These are phyloP conservation scores for Termitomyces titanicus DNA, from an alignment of 768 basidiomycete genomes.

Conservation along the genomic window DNA sequence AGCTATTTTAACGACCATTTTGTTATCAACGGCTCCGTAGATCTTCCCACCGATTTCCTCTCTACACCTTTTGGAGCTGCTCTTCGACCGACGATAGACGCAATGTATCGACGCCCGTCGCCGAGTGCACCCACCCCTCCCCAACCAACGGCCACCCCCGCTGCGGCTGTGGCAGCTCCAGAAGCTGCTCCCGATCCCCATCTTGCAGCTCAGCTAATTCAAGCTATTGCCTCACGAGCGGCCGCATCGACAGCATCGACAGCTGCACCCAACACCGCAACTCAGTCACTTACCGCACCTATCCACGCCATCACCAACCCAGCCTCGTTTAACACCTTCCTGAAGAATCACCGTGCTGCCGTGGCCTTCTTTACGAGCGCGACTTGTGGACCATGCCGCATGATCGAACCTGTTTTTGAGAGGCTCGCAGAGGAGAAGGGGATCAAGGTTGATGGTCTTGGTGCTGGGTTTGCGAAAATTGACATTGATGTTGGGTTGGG, in stretches of 20 bases:
- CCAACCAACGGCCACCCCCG: conserved; percentile 19
- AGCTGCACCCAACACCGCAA: conserved; percentile 24
- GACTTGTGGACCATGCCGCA: conserved; percentile 73
- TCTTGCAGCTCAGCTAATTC: conserved; percentile 50
- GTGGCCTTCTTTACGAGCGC: conserved; percentile 81
- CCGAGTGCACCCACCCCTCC: conserved; percentile 35
- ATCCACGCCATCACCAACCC: conserved; percentile 74
- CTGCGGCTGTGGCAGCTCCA: conserved; percentile 15
- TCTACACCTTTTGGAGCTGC: conserved; percentile 86
- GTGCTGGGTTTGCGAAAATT: conserved; percentile 78
- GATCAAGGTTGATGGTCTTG: conserved; percentile 30
- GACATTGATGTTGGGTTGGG: conserved; percentile 75
- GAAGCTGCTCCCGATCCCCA: conserved; percentile 41
- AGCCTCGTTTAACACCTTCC: conserved; percentile 63
- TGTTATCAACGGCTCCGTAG: conserved; percentile 30
- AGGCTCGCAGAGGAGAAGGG: conserved; percentile 66
- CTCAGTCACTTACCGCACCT: conserved; percentile 53
- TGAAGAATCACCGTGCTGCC: conserved; percentile 65
- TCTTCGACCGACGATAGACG: conserved; percentile 86
- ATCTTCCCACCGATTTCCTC: conserved; percentile 78
- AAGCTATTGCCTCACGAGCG: conserved; percentile 54
- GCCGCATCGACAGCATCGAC: conserved; percentile 10
- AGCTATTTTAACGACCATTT: background rate
- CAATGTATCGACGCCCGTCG: conserved; percentile 71
- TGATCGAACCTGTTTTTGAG: conserved; percentile 85